A percentile compares a stretch with the other conserved stretches of the same genome.
These are phyloP conservation scores for Colletotrichum coccodes DNA, from an alignment of 2,329 filamentous ascomycete species.

Conservation along the genomic window DNA sequence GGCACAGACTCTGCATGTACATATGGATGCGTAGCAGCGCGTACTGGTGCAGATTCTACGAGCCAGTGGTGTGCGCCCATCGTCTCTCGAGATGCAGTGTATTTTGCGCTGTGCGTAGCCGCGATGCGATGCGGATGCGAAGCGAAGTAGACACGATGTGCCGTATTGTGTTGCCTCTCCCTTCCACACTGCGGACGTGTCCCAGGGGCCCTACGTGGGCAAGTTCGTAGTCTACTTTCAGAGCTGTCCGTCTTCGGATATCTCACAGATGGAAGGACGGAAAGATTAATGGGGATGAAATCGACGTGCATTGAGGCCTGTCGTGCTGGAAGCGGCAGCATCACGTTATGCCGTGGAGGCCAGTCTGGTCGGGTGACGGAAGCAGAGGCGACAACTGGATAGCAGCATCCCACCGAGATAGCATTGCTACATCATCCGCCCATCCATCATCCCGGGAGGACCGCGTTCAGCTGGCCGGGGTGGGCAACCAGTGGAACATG, in stretches of 20 bases:
- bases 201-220: background rate
- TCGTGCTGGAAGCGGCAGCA: conserved; percentile 22
- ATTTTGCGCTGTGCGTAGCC: conserved; percentile 7
- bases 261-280: background rate
- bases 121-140: conserved; percentile 29
- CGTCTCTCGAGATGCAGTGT: conserved; percentile 12
- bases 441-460: background rate
- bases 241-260: background rate
- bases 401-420: background rate
- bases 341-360: background rate
- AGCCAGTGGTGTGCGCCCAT: conserved; percentile 1
- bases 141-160: conserved; percentile 9
- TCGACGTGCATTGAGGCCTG: background rate
- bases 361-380: conserved; percentile 17
- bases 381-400: conserved; percentile 5
- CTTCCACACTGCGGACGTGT: conserved; percentile 1
- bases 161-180: background rate
- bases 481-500: conserved; percentile 5
- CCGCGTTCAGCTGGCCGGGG: conserved; percentile 25
- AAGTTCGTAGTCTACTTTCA: background rate
- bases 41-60: conserved; percentile 22
- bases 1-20: conserved; percentile 16
- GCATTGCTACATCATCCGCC: background rate
- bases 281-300: background rate
- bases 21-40: background rate